phyloP scores from a whole-genome alignment of 352 stramenopile species.

The Phytopythium kandeliae region DNA sequence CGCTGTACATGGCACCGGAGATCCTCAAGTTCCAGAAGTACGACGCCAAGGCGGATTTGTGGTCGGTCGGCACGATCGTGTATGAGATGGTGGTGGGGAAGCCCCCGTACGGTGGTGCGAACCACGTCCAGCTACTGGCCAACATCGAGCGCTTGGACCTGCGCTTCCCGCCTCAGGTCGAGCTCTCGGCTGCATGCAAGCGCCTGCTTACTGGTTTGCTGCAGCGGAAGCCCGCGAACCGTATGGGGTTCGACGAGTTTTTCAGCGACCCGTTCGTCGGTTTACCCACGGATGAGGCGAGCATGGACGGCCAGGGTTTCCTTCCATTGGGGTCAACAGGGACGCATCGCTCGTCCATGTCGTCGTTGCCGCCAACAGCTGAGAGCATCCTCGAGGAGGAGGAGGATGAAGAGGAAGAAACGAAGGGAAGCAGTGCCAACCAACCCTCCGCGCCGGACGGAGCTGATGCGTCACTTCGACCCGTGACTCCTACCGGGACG shows the following conservation, averaged over 20 bases:
- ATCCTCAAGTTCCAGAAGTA: slow-evolving; percentile 95
- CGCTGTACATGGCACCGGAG: slow-evolving; percentile 97
- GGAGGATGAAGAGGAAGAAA: slow-evolving; percentile 26
- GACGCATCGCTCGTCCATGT: slow-evolving; percentile 1
- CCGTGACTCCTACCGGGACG: too few species aligned
- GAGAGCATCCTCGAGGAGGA: slow-evolving; percentile 62
- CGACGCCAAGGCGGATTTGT: slow-evolving; percentile 95
- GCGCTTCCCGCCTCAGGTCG: slow-evolving; percentile 75
- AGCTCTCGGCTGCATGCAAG: slow-evolving; percentile 79
- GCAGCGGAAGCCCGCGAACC: slow-evolving; percentile 77
- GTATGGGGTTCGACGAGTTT: slow-evolving; percentile 91
- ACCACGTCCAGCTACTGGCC: slow-evolving; percentile 92
- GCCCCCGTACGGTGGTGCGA: slow-evolving; percentile 92
- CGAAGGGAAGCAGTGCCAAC: neutral
- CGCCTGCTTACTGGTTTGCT: slow-evolving; percentile 73
- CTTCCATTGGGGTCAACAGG: neutral
- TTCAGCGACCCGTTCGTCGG: slow-evolving; percentile 73
- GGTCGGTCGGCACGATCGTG: slow-evolving; percentile 93
- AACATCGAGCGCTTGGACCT: slow-evolving; percentile 93
- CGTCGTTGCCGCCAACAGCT: slow-evolving; percentile 13
- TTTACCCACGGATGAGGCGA: slow-evolving; percentile 7
- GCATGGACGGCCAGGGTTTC: slow-evolving; percentile 1
- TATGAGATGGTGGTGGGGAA: slow-evolving; percentile 94
- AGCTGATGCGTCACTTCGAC: neutral
- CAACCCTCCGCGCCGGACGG: neutral